Conservation (phyloP, 768 basidiomycete genomes). For the Clathrus columnatus region DNA sequence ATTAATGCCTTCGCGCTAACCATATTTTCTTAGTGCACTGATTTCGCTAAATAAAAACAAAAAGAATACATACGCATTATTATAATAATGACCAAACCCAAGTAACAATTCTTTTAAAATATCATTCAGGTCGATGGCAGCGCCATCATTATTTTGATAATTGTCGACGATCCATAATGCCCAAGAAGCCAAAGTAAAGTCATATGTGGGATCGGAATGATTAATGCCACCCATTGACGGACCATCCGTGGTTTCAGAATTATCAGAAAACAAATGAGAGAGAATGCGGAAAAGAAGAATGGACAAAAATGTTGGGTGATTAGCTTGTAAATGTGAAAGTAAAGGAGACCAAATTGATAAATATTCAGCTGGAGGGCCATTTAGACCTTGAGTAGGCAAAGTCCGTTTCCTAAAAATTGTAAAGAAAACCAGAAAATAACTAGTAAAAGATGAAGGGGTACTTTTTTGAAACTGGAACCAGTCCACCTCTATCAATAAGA, state of each 20-base stretch:
- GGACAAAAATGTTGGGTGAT: slow-evolving; percentile 48
- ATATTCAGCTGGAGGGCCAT: slow-evolving; percentile 38
- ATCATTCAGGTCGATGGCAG: slow-evolving; percentile 36
- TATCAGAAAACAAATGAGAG: slow-evolving; percentile 23
- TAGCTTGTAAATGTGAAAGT: slow-evolving; percentile 42
- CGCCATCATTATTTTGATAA: slow-evolving; percentile 26
- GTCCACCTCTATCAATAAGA: slow-evolving; percentile 58
- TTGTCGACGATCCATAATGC: slow-evolving; percentile 47
- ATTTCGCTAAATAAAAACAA: not conserved
- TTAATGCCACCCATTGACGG: slow-evolving; percentile 16
- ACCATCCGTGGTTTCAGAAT: not conserved
- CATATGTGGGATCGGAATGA: slow-evolving; percentile 36
- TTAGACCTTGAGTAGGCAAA: slow-evolving; percentile 32
- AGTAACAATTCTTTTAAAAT: slow-evolving; percentile 31
- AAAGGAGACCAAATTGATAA: slow-evolving; percentile 62
- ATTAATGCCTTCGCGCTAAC: slow-evolving; percentile 28
- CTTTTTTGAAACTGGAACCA: slow-evolving; percentile 85
- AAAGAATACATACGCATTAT: slow-evolving; percentile 28
- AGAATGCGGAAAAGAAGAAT: slow-evolving; percentile 42
- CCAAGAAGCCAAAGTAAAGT: slow-evolving; percentile 62
- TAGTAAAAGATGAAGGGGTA: too few relatives aligned
- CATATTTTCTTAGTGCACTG: too few relatives aligned
- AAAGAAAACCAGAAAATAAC: slow-evolving; percentile 16
- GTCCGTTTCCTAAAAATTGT: slow-evolving; percentile 38
- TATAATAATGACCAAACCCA: slow-evolving; percentile 27